Percentiles rank a stretch among this genome's conserved stretches.
These are phyloP conservation scores for Atractiella rhizophila DNA, from an alignment of 768 basidiomycete genomes.

Conservation along the genomic window DNA sequence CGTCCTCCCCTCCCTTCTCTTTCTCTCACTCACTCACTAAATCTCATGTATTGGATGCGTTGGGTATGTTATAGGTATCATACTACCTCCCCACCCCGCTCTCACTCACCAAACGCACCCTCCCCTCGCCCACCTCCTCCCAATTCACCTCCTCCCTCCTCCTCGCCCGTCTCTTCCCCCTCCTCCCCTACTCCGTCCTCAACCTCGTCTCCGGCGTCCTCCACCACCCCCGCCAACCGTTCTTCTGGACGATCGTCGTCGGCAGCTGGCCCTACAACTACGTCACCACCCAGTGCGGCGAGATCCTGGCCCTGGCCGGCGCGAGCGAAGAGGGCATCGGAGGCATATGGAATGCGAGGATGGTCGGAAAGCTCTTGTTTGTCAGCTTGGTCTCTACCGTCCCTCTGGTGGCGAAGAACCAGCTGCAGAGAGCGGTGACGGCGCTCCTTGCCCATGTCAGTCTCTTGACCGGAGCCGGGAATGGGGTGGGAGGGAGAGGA, in stretches of 20 bases:
- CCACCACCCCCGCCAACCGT: slow-evolving; percentile 12
- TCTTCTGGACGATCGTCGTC: slow-evolving; percentile 16
- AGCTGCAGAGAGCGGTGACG: too few relatives aligned
- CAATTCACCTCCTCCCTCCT: slow-evolving; percentile 17
- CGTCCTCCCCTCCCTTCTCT: too few relatives aligned
- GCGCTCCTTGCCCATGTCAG: too few relatives aligned
- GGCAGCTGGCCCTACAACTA: slow-evolving; percentile 18
- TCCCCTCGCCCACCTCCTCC: slow-evolving; percentile 7
- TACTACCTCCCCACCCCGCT: slow-evolving; percentile 16
- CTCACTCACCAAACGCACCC: slow-evolving; percentile 8
- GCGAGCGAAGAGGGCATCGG: background rate
- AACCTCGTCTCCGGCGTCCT: slow-evolving; percentile 18
- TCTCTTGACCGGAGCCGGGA: too few relatives aligned
- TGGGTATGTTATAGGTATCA: too few relatives aligned
- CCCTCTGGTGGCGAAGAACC: too few relatives aligned
- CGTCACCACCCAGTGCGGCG: slow-evolving; percentile 16
- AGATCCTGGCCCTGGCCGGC: slow-evolving; percentile 12
- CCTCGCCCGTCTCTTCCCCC: slow-evolving; percentile 17
- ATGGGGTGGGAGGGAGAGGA: too few relatives aligned
- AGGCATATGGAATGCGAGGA: too few relatives aligned
- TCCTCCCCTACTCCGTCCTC: slow-evolving; percentile 16
- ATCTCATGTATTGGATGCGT: too few relatives aligned
- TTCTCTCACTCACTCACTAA: too few relatives aligned
- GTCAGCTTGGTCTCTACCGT: too few relatives aligned
- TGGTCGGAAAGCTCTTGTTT: too few relatives aligned